Conservation (phyloP, 2,329 filamentous ascomycete species). For the Fusarium nelsonii region DNA sequence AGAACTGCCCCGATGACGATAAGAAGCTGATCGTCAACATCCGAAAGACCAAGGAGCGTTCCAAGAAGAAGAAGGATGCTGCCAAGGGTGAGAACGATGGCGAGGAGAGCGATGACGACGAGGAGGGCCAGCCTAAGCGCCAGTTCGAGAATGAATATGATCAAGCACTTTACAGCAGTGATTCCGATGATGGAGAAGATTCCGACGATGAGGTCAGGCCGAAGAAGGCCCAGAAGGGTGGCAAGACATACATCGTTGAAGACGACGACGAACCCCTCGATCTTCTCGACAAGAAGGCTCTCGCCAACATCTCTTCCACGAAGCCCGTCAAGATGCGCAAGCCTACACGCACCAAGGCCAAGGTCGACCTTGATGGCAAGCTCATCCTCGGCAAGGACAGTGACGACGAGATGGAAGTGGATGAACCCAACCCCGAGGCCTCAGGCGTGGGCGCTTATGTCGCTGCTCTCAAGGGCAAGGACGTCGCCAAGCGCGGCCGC, state of each 20-base stretch:
- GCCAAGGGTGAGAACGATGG: conserved; percentile 68
- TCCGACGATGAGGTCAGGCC: conserved; percentile 66
- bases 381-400: conserved; percentile 76
- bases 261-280: conserved; percentile 96
- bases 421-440: conserved; percentile 68
- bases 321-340: conserved; percentile 77
- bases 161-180: conserved; percentile 91
- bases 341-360: conserved; percentile 71
- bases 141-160: conserved; percentile 95
- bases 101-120: conserved; percentile 68
- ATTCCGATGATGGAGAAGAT: conserved; percentile 67
- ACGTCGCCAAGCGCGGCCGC: conserved; percentile 73
- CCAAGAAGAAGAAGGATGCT: conserved; percentile 87
- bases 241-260: conserved; percentile 89
- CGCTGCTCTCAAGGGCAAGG: conserved; percentile 75
- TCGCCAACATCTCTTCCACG: conserved; percentile 93
- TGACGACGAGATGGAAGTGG: conserved; percentile 71
- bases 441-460: conserved; percentile 77
- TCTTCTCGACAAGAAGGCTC: conserved; percentile 86
- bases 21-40: conserved; percentile 94
- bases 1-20: conserved; percentile 85
- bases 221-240: conserved; percentile 68
- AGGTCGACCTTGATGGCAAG: conserved; percentile 82
- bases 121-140: conserved; percentile 61
- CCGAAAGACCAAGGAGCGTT: conserved; percentile 91